phyloP scores from a whole-genome alignment of 2,329 filamentous ascomycete species.

The Cordyceps javanica region DNA sequence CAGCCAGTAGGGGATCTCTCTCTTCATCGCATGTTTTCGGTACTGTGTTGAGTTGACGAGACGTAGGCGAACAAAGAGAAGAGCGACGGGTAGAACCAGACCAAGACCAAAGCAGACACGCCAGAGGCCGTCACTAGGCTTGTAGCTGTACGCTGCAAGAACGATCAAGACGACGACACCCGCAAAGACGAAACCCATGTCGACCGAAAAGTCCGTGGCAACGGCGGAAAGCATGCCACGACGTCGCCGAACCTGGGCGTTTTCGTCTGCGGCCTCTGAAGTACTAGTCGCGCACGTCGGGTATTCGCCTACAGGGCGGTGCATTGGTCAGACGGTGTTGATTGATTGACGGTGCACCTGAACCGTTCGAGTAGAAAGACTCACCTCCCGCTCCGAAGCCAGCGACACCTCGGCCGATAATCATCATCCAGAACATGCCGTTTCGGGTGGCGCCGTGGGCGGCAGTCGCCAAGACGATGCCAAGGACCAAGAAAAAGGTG shows the following conservation, averaged over 20 bases:
- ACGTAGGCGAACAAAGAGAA: slow-evolving; percentile 49
- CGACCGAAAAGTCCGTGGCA: slow-evolving; percentile 37
- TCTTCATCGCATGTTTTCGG: slow-evolving; percentile 22
- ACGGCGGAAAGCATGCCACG: slow-evolving; percentile 29
- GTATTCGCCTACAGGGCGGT: slow-evolving; percentile 22
- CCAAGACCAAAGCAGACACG: slow-evolving; percentile 27
- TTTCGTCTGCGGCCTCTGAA: slow-evolving; percentile 25
- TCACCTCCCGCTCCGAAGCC: slow-evolving; percentile 38
- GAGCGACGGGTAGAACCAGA: slow-evolving; percentile 33
- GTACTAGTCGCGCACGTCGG: slow-evolving; percentile 23
- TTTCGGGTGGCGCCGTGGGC: slow-evolving; percentile 34
- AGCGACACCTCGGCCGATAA: slow-evolving; percentile 38
- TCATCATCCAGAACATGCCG: slow-evolving; percentile 47
- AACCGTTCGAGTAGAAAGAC: not conserved
- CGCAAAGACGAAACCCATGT: slow-evolving; percentile 29
- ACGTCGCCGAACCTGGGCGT: slow-evolving; percentile 18
- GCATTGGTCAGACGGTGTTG: no score
- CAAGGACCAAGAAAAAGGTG: slow-evolving; percentile 39
- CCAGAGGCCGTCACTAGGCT: slow-evolving; percentile 36
- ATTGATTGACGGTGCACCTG: no score
- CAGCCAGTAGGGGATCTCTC: slow-evolving; percentile 20
- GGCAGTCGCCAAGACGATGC: slow-evolving; percentile 38
- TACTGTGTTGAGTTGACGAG: slow-evolving; percentile 43
- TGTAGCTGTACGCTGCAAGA: slow-evolving; percentile 29
- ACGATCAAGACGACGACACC: slow-evolving; percentile 41